Percentiles rank a stretch among this genome's conserved stretches.
Evolutionary conservation across 2,329 filamentous ascomycete genomes (phyloP).

Genomic region (Fusarium sp.): DNA sequence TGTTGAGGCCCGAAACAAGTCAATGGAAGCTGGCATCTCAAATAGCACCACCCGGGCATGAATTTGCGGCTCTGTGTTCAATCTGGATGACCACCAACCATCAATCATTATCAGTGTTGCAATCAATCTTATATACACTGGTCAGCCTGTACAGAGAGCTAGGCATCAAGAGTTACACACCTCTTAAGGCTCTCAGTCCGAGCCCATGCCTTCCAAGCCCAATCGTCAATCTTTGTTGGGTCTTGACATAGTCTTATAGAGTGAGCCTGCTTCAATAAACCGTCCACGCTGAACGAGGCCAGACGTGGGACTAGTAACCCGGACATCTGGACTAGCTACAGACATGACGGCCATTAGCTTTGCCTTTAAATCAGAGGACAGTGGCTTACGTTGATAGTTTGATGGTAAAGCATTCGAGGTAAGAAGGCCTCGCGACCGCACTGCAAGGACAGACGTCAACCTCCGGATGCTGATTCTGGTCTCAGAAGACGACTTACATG

Average conservation of each 20-base stretch:
- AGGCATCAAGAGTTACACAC: accelerated
- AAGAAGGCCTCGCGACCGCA: neutral
- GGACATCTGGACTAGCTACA: neutral
- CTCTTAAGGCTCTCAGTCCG: neutral
- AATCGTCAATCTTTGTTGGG: neutral
- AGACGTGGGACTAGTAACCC: neutral
- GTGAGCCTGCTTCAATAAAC: neutral
- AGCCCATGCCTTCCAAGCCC: constrained; percentile 19
- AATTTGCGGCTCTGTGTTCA: neutral
- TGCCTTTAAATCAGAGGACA: accelerated
- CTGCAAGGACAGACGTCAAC: accelerated
- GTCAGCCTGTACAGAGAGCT: accelerated
- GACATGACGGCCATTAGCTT: accelerated
- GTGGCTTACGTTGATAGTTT: neutral
- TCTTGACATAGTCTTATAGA: neutral
- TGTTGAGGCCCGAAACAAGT: constrained; percentile 4
- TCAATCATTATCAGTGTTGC: neutral
- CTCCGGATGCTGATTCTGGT: accelerated
- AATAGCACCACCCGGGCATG: neutral
- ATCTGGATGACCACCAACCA: neutral
- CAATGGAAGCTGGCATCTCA: neutral
- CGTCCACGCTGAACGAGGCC: neutral
- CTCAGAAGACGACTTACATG: neutral
- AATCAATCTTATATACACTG: neutral
- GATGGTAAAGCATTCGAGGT: neutral